Conservation (phyloP, 164 flowering plant species). For the Vitis cinerea region DNA sequence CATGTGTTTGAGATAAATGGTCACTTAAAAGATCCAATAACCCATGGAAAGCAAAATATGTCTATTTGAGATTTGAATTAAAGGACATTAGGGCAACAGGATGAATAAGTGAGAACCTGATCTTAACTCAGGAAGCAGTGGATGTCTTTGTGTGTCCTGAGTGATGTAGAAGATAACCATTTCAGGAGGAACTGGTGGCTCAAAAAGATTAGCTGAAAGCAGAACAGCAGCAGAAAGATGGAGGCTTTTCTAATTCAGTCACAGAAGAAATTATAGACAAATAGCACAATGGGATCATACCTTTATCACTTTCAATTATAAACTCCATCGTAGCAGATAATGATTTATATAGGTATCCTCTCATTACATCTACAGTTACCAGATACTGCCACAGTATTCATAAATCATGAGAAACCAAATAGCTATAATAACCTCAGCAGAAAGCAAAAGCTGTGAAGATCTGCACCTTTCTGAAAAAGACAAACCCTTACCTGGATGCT, state of each 20-base stretch:
- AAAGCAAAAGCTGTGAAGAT: not conserved
- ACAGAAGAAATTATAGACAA: not conserved
- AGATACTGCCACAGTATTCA: constrained; percentile 61
- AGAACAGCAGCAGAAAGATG: not conserved
- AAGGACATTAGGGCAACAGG: not conserved
- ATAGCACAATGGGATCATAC: constrained; percentile 26
- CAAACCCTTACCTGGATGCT: constrained; percentile 65
- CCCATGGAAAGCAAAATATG: not conserved
- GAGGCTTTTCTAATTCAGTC: not conserved
- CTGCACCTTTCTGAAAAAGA: not conserved
- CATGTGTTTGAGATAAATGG: no score
- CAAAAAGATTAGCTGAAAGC: constrained; percentile 54
- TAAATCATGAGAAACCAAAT: constrained; percentile 19
- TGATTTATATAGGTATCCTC: constrained; percentile 87
- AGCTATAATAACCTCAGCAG: not conserved
- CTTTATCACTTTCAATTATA: constrained; percentile 79
- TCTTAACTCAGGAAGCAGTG: constrained; percentile 71
- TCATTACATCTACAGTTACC: constrained; percentile 66
- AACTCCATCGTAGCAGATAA: constrained; percentile 74
- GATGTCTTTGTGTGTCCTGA: constrained; percentile 90
- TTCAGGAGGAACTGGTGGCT: constrained; percentile 63
- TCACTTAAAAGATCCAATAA: no score
- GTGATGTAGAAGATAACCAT: constrained; percentile 84
- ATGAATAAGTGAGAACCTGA: constrained; percentile 46
- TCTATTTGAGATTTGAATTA: not conserved